Conservation (phyloP, 768 basidiomycete genomes). For the Mrakia frigida region DNA sequence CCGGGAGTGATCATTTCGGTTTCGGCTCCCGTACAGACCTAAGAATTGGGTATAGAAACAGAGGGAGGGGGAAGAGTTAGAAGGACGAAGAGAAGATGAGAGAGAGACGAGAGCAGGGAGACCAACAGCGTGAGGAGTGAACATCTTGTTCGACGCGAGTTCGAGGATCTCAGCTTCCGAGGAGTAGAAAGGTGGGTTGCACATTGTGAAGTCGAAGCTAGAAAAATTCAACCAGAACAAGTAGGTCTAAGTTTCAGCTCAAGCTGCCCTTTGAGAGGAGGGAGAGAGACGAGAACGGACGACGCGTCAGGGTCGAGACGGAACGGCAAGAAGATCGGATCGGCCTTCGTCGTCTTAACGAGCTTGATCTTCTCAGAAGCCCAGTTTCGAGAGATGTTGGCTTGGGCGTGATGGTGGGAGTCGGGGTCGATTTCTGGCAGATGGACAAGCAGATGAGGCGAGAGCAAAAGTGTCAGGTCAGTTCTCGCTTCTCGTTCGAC, state of each 20-base stretch:
- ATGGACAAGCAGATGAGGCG: not conserved
- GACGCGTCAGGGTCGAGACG: slow-evolving; percentile 29
- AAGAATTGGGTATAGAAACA: not conserved
- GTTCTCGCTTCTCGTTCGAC: not conserved
- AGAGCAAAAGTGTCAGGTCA: too few relatives aligned
- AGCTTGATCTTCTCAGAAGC: slow-evolving; percentile 55
- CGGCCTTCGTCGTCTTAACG: slow-evolving; percentile 41
- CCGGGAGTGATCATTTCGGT: slow-evolving; percentile 86
- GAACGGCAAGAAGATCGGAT: slow-evolving; percentile 52
- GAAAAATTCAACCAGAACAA: too few relatives aligned
- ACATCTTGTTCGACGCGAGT: slow-evolving; percentile 60
- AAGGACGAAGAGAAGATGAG: not conserved
- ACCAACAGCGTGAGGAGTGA: slow-evolving; percentile 65
- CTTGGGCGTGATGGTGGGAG: slow-evolving; percentile 56
- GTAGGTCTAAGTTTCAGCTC: not conserved
- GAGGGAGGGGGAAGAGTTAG: not conserved
- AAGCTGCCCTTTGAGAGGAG: not conserved
- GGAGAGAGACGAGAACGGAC: not conserved
- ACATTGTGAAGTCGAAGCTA: slow-evolving; percentile 78
- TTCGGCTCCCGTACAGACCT: slow-evolving; percentile 81
- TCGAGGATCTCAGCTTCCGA: slow-evolving; percentile 61
- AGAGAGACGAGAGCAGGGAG: slow-evolving; percentile 37
- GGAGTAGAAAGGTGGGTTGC: slow-evolving; percentile 94
- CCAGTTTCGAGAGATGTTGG: slow-evolving; percentile 58
- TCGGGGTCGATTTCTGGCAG: slow-evolving; percentile 62